These are phyloP conservation scores for Glaciozyma martinii DNA, from an alignment of 768 basidiomycete species.

Conservation along the genomic window DNA sequence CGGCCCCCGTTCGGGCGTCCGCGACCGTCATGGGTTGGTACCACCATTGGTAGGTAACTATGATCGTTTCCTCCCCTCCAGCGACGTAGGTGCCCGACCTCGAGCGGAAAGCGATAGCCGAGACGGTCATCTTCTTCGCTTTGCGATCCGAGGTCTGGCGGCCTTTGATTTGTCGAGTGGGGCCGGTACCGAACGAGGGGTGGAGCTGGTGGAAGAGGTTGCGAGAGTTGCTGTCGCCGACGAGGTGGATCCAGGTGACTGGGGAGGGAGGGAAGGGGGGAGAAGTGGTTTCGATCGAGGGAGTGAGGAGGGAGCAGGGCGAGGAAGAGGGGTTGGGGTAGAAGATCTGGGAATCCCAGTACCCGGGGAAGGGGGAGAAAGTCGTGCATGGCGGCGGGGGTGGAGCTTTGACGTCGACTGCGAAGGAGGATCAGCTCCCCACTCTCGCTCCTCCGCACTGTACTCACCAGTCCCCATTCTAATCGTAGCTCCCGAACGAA, in stretches of 20 bases:
- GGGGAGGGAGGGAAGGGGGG: not conserved
- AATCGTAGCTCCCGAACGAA: not conserved
- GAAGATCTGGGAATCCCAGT: not conserved
- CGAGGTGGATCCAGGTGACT: slow-evolving; percentile 2
- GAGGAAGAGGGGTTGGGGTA: not conserved
- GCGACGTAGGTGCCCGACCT: not conserved
- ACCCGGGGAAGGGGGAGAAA: not conserved
- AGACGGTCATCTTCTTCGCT: not conserved
- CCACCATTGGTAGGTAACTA: slow-evolving; percentile 1
- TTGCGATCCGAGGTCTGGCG: not conserved
- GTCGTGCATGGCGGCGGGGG: not conserved
- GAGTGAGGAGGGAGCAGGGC: not conserved
- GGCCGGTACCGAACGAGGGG: not conserved
- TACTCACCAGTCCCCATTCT: too few relatives aligned
- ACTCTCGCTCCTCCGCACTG: not conserved
- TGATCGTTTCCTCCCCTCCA: not conserved
- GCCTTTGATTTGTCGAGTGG: too few relatives aligned
- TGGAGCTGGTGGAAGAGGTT: not conserved
- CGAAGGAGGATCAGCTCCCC: not conserved
- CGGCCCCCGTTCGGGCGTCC: not conserved
- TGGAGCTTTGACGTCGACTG: not conserved
- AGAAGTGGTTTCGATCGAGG: too few relatives aligned
- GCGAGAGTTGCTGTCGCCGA: slow-evolving; percentile 2
- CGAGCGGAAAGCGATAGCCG: not conserved
- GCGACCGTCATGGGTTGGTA: not conserved